phyloP scores from a whole-genome alignment of 768 basidiomycete species.

The Lentinus tigrinus region DNA sequence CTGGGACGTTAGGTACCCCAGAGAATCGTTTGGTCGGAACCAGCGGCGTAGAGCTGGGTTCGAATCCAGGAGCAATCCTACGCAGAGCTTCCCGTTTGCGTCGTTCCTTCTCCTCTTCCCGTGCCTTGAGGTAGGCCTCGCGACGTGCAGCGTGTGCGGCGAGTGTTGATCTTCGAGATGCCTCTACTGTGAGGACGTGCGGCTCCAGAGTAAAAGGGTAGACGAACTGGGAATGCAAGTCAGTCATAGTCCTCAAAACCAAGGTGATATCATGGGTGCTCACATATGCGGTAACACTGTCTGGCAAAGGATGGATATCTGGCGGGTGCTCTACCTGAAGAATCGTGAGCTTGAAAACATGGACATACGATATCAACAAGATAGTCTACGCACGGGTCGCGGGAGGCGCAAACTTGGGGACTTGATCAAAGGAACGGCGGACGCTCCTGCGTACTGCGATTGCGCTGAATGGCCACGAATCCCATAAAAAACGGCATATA shows the following conservation, averaged over 20 bases:
- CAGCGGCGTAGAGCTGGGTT: constrained; percentile 59
- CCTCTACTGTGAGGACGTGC: constrained; percentile 75
- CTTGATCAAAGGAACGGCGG: constrained; percentile 83
- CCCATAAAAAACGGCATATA: background rate
- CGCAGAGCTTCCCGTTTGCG: constrained; percentile 63
- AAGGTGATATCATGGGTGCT: constrained; percentile 21
- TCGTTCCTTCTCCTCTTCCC: constrained; percentile 77
- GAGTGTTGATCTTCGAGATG: constrained; percentile 66
- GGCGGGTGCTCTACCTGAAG: constrained; percentile 78
- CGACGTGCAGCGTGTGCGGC: constrained; percentile 65
- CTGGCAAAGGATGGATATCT: constrained; percentile 93
- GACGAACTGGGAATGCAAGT: constrained; percentile 64
- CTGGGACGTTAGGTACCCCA: constrained; percentile 18
- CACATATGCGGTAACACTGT: constrained; percentile 87
- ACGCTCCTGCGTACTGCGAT: constrained; percentile 71
- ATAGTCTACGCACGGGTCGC: constrained; percentile 53
- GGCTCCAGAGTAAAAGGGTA: constrained; percentile 95
- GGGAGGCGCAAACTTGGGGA: constrained; percentile 90
- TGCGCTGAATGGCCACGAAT: constrained; percentile 22
- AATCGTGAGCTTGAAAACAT: background rate
- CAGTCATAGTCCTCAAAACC: background rate
- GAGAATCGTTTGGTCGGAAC: constrained; percentile 46
- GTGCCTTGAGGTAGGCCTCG: constrained; percentile 65
- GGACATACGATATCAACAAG: background rate
- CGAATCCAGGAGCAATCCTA: constrained; percentile 82